Evolutionary conservation across 257 asterid species (phyloP).

Genomic region (Ilex aquifolium): DNA sequence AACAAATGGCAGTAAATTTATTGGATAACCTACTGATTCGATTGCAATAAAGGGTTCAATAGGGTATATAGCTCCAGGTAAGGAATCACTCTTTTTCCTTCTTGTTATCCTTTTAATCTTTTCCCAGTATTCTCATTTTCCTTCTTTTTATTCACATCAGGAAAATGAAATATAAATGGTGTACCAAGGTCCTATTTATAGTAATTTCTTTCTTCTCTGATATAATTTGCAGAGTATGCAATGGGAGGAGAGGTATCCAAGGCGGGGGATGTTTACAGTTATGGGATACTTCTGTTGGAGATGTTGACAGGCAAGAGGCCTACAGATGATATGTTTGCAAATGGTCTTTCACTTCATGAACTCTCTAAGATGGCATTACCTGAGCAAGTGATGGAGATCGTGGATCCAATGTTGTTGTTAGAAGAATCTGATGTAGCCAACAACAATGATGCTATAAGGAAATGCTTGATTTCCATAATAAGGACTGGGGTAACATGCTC

Average conservation of each 20-base stretch:
- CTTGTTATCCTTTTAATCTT: too few species aligned
- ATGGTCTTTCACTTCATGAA: slow-evolving; percentile 31
- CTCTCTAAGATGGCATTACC: slow-evolving; percentile 28
- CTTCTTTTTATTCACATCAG: neutral
- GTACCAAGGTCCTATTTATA: too few species aligned
- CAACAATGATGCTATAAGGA: too few species aligned
- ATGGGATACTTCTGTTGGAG: slow-evolving; percentile 47
- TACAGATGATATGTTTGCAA: slow-evolving; percentile 28
- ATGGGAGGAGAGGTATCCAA: slow-evolving; percentile 32
- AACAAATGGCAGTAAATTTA: neutral
- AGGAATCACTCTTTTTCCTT: neutral
- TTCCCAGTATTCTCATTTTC: neutral
- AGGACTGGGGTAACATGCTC: too few species aligned
- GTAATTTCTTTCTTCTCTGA: neutral
- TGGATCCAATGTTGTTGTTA: too few species aligned
- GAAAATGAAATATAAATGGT: too few species aligned
- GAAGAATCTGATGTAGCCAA: too few species aligned
- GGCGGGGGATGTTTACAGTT: slow-evolving; percentile 46
- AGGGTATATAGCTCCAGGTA: slow-evolving; percentile 31
- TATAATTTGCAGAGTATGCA: slow-evolving; percentile 35
- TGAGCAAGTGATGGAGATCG: slow-evolving; percentile 2
- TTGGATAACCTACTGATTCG: slow-evolving; percentile 1
- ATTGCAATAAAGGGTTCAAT: slow-evolving; percentile 20
- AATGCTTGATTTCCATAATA: too few species aligned
- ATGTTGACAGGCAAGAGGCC: slow-evolving; percentile 42